Evolutionary conservation across 1,284 basidiomycete species (phyloP), one percentile per base, ranked within the genome.

Genomic region (Somion occarium): DNA sequence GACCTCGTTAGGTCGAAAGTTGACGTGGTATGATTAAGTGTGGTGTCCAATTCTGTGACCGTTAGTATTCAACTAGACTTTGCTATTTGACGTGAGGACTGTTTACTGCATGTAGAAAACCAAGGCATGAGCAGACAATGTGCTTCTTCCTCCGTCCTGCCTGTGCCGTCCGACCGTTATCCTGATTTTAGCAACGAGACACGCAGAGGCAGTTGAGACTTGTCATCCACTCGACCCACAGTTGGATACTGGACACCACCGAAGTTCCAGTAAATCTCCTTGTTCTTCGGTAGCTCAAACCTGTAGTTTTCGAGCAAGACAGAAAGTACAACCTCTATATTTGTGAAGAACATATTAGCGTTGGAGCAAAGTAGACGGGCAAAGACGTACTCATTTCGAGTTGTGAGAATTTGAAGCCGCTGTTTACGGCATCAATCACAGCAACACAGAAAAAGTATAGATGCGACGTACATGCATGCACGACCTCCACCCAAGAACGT

Each of bases 331-430:
- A 56, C 52, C 52, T 60, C 59, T 61, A 52, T 34, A 7, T n/a
- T n/a, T n/a, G n/a, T n/a, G n/a, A n/a, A n/a, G n/a, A n/a, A n/a
- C 27, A n/a, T 15, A 26, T 39, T 19, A 26, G 39, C 5, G 42
- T 18, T 20, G 37, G 38, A 3, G 26, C 38, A 22, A 20, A 3
- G 18, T 30, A 12, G 5, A 19, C 38, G n/a, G 5, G 27, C 22
- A 27, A 38, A 45, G 3, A 51, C 59, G 11, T n/a, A 60, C 59
- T 60, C 47, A 60, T 58, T 22, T 60, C 59, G 26, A 60, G 51
- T 24, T 58, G 56, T 3, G 59, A 53, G 48, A 60, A 58, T 38
- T 60, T 60, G 59, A 60, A 58, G 38, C 59, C 59, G 23, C 58
- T 59, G 47, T 20, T 20, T n/a, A 46, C 13, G 12, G 3, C 7